Evolutionary conservation across 768 basidiomycete genomes (phyloP).

Genomic region (Tephrocybe sp.): DNA sequence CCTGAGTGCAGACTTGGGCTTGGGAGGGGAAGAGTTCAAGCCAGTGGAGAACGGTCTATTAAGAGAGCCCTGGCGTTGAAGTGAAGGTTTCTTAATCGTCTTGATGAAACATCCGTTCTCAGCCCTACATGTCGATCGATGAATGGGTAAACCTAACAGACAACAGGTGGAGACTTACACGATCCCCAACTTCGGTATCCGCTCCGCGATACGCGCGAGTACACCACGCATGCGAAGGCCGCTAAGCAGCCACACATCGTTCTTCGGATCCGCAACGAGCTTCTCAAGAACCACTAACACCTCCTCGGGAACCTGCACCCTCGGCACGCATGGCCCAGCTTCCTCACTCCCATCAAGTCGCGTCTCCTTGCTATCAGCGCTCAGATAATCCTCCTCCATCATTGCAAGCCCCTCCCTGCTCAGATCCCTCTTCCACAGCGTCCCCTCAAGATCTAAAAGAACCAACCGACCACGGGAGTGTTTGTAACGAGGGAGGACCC

Average conservation of each 20-base stretch:
- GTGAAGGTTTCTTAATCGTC: conserved; percentile 31
- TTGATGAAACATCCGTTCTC: conserved; percentile 89
- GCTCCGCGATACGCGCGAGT: conserved; percentile 59
- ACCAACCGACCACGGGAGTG: conserved; percentile 65
- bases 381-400: conserved; percentile 32
- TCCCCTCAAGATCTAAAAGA: conserved; percentile 77
- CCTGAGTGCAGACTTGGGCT: background rate
- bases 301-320: conserved; percentile 30
- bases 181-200: conserved; percentile 68
- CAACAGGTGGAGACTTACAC: conserved; percentile 67
- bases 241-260: conserved; percentile 82
- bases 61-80: conserved; percentile 13
- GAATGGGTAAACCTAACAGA: too few relatives aligned
- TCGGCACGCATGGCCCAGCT: conserved; percentile 4
- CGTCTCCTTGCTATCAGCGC: conserved; percentile 7
- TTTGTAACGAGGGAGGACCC: conserved; percentile 66
- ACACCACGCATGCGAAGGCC: conserved; percentile 64
- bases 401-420: conserved; percentile 40
- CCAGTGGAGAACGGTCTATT: background rate
- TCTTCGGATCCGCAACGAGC: conserved; percentile 61
- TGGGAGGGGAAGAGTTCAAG: background rate
- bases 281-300: conserved; percentile 50
- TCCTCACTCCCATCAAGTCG: background rate
- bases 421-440: conserved; percentile 67
- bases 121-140: conserved; percentile 42